These are phyloP conservation scores for Coemansia sp. DNA, from an alignment of 192 early-diverging fungal genomes.

Conservation along the genomic window DNA sequence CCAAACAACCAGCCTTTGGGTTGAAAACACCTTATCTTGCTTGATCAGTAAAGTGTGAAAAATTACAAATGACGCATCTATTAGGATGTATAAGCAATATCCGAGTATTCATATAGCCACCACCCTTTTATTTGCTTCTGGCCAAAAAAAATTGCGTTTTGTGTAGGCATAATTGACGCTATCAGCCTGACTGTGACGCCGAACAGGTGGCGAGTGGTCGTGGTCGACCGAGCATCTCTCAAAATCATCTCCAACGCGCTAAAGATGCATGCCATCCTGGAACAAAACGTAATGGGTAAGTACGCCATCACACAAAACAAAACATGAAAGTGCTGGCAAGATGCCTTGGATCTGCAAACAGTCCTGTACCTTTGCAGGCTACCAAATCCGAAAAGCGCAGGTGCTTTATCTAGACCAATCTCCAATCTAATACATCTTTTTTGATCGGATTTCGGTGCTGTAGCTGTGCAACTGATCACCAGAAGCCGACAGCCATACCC, in stretches of 20 bases:
- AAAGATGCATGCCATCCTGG: constrained; percentile 48
- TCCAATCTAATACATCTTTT: background rate
- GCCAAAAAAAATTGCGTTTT: background rate
- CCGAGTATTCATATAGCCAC: background rate
- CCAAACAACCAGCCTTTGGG: background rate
- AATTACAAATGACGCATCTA: background rate
- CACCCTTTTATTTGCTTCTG: background rate
- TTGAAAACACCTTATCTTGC: constrained; percentile 4
- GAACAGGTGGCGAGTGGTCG: constrained; percentile 52
- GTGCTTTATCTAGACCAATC: background rate
- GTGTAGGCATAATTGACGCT: constrained; percentile 43
- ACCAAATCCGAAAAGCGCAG: too few relatives aligned
- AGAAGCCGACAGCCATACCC: constrained; percentile 47
- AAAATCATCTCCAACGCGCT: constrained; percentile 50
- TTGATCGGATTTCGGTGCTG: background rate
- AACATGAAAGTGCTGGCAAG: too few relatives aligned
- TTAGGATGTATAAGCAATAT: background rate
- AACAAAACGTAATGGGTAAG: constrained; percentile 51
- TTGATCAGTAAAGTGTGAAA: constrained; percentile 1
- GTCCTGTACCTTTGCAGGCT: too few relatives aligned
- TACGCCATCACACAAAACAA: too few relatives aligned
- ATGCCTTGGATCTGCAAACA: too few relatives aligned
- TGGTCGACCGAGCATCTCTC: constrained; percentile 50
- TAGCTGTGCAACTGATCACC: constrained; percentile 51
- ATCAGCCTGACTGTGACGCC: constrained; percentile 33